Evolutionary conservation across 495 filamentous ascomycete genomes (phyloP), one percentile per base, ranked within the genome.

Genomic region (Neurospora intermedia): DNA sequence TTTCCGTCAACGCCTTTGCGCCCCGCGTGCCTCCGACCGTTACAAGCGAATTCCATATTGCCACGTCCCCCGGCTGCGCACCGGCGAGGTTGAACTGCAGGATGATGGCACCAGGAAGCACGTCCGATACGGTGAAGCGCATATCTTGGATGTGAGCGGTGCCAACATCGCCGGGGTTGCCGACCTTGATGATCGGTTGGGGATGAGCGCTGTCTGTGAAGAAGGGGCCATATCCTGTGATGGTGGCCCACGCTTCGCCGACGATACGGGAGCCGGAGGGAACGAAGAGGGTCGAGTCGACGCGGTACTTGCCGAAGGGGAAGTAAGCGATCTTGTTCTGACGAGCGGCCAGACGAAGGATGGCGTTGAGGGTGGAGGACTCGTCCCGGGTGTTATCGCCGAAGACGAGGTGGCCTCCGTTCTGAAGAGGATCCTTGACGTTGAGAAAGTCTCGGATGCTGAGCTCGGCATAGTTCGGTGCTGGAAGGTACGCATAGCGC

Each of bases 21-120:
- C 85, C 88, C 4, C 83, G 82, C 1, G 84, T 85, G 3, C 90
- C 90, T 43, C 90, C 91, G 40, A 92, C 85, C 11, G 87, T 87
- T 70, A 89, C 82, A 38, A 89, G 79, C 0, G 83, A 85, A 76
- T 91, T 91, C 87, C 87, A 91, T 69, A 91, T 74, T 0, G 84
- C 88, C 3, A 91, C 89, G 69, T 89, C 86, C 1, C 88, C 89
- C 0, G 85, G 85, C 9, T 77, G 76, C 13, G 74, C 70, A 18
- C 87, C 87, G 0, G 85, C 86, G 69, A 93, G 82, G 80, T 94
- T 92, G 66, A 89, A 82, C 76, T 88, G 82, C 31, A 87, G 39
- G 8, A 85, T 75, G n/a, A 85, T 83, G 40, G 85, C 85, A 8
- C 86, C 86, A 2, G 83, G 81, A 16, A 83, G 79, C 0, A 83